These are phyloP conservation scores for Metarhizium rileyi DNA, from an alignment of 2,329 filamentous ascomycete genomes.

Conservation along the genomic window DNA sequence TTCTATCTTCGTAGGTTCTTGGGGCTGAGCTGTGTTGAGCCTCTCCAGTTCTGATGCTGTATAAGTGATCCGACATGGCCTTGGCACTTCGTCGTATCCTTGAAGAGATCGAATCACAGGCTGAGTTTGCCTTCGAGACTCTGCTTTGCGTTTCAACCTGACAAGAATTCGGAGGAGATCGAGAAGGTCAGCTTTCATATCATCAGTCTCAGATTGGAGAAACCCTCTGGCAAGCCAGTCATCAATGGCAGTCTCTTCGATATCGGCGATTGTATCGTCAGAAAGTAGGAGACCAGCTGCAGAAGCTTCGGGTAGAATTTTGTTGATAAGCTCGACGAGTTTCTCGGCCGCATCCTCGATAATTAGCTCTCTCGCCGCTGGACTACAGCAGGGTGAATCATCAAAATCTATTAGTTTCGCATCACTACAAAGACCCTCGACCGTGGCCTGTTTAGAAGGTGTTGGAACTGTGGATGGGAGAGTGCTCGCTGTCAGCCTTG, in stretches of 20 bases:
- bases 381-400: background rate
- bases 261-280: slow-evolving; percentile 10
- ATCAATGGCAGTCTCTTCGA: slow-evolving; percentile 17
- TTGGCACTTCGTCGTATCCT: background rate
- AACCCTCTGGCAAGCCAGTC: slow-evolving; percentile 17
- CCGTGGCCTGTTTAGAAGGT: background rate
- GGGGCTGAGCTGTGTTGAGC: background rate
- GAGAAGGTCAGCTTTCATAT: slow-evolving; percentile 14
- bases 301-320: slow-evolving; percentile 10
- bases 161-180: slow-evolving; percentile 13
- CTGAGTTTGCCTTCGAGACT: slow-evolving; percentile 7
- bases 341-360: slow-evolving; percentile 12
- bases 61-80: slow-evolving; percentile 1
- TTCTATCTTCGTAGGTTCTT: background rate
- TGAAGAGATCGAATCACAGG: background rate
- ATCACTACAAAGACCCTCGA: background rate
- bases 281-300: slow-evolving; percentile 5
- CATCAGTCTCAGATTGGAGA: slow-evolving; percentile 13
- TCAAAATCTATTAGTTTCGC: slow-evolving; percentile 6
- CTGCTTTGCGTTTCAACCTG: slow-evolving; percentile 14
- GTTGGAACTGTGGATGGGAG: background rate
- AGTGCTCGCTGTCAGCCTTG: background rate
- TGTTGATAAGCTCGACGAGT: slow-evolving; percentile 8
- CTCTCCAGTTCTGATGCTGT: slow-evolving; percentile 1
- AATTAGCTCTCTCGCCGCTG: background rate